Conservation (phyloP, 768 basidiomycete genomes). For the Hypholoma fasciculare region DNA sequence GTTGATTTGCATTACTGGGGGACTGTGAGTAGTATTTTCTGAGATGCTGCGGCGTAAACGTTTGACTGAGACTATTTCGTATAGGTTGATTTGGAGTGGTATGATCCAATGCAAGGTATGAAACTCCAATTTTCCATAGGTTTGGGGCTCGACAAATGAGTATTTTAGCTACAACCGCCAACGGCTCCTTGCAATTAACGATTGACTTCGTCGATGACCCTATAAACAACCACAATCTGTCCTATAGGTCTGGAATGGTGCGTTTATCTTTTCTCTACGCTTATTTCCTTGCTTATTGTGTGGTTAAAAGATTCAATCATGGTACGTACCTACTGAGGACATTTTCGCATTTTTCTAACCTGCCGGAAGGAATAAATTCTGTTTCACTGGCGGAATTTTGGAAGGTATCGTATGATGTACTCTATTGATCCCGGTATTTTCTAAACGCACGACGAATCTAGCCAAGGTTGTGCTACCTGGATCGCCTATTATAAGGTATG, state of each 20-base stretch:
- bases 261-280: constrained; percentile 18
- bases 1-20: constrained; percentile 72
- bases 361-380: constrained; percentile 52
- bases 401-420: constrained; percentile 34
- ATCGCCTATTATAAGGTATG: constrained; percentile 22
- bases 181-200: constrained; percentile 72
- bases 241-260: constrained; percentile 59
- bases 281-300: neutral
- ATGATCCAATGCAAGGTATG: constrained; percentile 55
- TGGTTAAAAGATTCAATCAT: constrained; percentile 31
- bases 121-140: neutral
- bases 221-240: constrained; percentile 59
- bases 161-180: constrained; percentile 55
- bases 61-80: neutral
- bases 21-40: constrained; percentile 33
- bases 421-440: neutral
- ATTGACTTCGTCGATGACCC: constrained; percentile 48
- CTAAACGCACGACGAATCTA: constrained; percentile 2
- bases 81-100: constrained; percentile 76
- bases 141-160: neutral
- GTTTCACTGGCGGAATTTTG: constrained; percentile 78
- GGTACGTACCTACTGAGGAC: constrained; percentile 16
- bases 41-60: neutral
- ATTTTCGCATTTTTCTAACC: neutral
- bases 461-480: constrained; percentile 29